phyloP scores from a whole-genome alignment of 805 yeast genomes.

The Ogataea neopini region DNA sequence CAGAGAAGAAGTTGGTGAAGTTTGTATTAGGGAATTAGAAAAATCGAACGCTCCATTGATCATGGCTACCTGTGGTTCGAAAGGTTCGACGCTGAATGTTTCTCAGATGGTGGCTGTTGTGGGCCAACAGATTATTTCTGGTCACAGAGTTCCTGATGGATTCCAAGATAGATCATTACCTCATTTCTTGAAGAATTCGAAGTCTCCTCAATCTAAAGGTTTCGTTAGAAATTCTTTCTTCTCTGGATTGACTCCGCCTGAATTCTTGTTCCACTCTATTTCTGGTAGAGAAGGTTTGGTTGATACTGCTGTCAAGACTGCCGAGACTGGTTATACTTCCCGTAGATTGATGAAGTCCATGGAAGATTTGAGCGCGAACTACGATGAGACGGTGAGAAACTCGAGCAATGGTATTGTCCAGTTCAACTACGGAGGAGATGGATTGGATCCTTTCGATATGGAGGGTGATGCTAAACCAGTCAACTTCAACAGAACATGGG shows the following conservation, averaged over 20 bases:
- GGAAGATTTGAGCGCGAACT: constrained; percentile 91
- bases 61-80: constrained; percentile 99
- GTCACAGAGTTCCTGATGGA: constrained; percentile 99
- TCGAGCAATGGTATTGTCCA: constrained; percentile 96
- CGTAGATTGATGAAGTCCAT: constrained; percentile 96
- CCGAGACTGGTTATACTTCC: constrained; percentile 98
- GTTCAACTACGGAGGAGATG: constrained; percentile 98
- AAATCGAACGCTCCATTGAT: constrained; percentile 92
- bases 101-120: constrained; percentile 99
- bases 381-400: constrained; percentile 93
- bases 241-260: constrained; percentile 94
- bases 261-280: constrained; percentile 96
- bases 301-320: constrained; percentile 99
- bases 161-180: constrained; percentile 98
- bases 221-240: constrained; percentile 95
- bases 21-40: constrained; percentile 89
- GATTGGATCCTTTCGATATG: constrained; percentile 97
- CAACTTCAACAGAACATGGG: constrained; percentile 92
- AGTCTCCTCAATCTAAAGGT: constrained; percentile 97
- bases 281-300: constrained; percentile 99
- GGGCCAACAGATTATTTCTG: constrained; percentile 98
- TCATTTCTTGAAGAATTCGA: constrained; percentile 92
- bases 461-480: constrained; percentile 98
- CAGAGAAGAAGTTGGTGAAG: constrained; percentile 98
- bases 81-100: constrained; percentile 96